A percentile compares a stretch with the other conserved stretches of the same genome.
Conservation (phyloP, 192 early-diverging fungal genomes). For the Umbelopsis sp. region DNA sequence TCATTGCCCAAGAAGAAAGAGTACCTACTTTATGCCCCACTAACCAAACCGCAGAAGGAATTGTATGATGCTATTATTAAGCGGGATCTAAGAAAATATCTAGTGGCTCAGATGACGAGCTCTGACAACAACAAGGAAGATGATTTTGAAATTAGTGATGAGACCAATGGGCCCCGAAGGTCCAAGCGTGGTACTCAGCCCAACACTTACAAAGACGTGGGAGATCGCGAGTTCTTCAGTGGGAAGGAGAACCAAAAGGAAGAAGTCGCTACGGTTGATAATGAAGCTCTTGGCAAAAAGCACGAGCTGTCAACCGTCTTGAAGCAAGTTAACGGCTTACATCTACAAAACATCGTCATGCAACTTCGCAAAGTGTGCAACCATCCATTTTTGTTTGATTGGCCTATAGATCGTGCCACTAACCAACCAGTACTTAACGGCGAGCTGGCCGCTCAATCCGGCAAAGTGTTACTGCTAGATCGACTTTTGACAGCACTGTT, state of each 20-base stretch:
- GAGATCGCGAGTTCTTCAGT: conserved; percentile 33
- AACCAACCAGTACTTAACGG: conserved; percentile 48
- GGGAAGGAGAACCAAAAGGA: conserved; percentile 28
- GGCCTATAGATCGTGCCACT: conserved; percentile 69
- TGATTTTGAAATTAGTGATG: conserved; percentile 18
- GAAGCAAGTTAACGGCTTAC: conserved; percentile 65
- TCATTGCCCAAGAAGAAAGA: conserved; percentile 90
- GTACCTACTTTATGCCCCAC: conserved; percentile 78
- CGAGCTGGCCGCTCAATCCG: conserved; percentile 71
- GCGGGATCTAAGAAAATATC: conserved; percentile 62
- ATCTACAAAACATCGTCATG: conserved; percentile 88
- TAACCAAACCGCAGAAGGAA: conserved; percentile 70
- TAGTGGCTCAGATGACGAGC: conserved; percentile 42
- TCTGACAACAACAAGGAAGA: conserved; percentile 17
- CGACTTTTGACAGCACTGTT: conserved; percentile 80
- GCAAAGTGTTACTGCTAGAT: conserved; percentile 89
- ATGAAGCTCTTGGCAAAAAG: conserved; percentile 26
- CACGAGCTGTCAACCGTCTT: conserved; percentile 14
- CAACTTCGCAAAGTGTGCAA: conserved; percentile 91
- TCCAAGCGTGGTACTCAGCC: conserved; percentile 48
- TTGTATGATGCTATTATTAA: conserved; percentile 71
- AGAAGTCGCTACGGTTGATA: neutral
- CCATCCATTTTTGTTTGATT: conserved; percentile 84
- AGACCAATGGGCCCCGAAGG: conserved; percentile 50
- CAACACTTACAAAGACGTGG: conserved; percentile 42